Conservation (phyloP, 2,329 filamentous ascomycete species). For the Fusarium verticillioides region DNA sequence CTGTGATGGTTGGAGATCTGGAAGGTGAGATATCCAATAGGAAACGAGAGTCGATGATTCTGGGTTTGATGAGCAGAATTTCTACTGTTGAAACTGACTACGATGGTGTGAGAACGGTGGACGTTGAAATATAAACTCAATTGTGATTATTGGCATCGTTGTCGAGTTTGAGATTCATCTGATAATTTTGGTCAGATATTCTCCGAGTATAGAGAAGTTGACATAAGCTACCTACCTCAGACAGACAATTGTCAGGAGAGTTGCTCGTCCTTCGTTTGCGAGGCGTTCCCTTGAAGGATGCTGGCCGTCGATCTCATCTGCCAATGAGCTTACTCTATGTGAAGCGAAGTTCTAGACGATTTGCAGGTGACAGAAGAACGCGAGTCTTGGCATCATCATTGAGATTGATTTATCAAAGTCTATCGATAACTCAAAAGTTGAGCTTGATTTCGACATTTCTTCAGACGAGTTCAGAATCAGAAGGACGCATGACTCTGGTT, state of each 20-base stretch:
- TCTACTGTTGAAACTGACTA: slow-evolving; percentile 4
- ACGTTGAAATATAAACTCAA: slow-evolving; percentile 15
- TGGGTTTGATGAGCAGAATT: slow-evolving; percentile 3
- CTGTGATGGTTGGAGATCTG: slow-evolving; percentile 31
- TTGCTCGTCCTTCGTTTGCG: not conserved
- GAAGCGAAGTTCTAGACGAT: slow-evolving; percentile 4
- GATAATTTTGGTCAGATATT: not conserved
- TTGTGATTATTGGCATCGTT: slow-evolving; percentile 15
- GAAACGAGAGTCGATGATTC: not conserved
- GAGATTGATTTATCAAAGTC: slow-evolving; percentile 3
- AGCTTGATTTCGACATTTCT: not conserved
- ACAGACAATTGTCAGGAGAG: not conserved
- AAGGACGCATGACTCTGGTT: not conserved
- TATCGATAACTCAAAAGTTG: slow-evolving; percentile 23
- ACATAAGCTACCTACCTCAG: too few relatives aligned
- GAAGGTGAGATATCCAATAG: slow-evolving; percentile 27
- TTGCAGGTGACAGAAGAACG: slow-evolving; percentile 9
- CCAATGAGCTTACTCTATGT: not conserved
- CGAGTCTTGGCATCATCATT: slow-evolving; percentile 28
- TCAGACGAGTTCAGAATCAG: not conserved
- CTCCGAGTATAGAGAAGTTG: not conserved
- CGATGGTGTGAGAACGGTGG: not conserved
- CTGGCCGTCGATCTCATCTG: not conserved
- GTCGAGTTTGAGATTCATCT: slow-evolving; percentile 5
- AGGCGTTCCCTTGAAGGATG: not conserved